A percentile compares a stretch with the other conserved stretches of the same genome.
Evolutionary conservation across 345 rosid genomes (phyloP).

Genomic region (Citropsis articulata): DNA sequence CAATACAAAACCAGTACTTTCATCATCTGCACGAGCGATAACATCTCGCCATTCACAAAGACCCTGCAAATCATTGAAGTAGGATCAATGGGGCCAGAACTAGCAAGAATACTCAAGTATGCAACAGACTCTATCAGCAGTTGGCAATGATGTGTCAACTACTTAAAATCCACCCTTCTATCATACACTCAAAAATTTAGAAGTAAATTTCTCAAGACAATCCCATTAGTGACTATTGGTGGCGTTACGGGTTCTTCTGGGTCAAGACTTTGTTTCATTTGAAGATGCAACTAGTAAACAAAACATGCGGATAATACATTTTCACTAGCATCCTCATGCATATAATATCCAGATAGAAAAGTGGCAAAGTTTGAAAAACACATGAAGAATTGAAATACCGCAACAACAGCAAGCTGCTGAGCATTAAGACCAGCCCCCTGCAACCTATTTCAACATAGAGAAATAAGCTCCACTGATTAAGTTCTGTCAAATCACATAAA

Average conservation of each 20-base stretch:
- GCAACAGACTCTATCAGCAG: background rate
- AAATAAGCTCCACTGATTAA: constrained; percentile 18
- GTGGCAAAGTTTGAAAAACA: background rate
- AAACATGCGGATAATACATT: background rate
- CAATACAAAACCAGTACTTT: constrained; percentile 85
- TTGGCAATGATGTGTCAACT: background rate
- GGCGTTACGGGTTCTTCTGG: background rate
- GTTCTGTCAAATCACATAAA: background rate
- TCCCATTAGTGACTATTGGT: background rate
- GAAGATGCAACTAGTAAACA: background rate
- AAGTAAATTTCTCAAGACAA: background rate
- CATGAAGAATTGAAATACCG: constrained; percentile 45
- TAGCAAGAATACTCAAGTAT: background rate
- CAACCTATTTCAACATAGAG: constrained; percentile 46
- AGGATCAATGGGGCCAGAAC: background rate
- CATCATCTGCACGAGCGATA: constrained; percentile 82
- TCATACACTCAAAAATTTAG: background rate
- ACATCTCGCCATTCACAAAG: constrained; percentile 84
- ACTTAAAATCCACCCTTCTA: background rate
- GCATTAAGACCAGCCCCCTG: constrained; percentile 58
- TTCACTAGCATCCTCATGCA: background rate
- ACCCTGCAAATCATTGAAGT: constrained; percentile 49
- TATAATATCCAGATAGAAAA: background rate
- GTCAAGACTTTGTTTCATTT: background rate
- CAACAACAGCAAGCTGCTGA: constrained; percentile 77